These are phyloP conservation scores for Artemisia princeps DNA, from an alignment of 140 eudicot species.

Conservation along the genomic window DNA sequence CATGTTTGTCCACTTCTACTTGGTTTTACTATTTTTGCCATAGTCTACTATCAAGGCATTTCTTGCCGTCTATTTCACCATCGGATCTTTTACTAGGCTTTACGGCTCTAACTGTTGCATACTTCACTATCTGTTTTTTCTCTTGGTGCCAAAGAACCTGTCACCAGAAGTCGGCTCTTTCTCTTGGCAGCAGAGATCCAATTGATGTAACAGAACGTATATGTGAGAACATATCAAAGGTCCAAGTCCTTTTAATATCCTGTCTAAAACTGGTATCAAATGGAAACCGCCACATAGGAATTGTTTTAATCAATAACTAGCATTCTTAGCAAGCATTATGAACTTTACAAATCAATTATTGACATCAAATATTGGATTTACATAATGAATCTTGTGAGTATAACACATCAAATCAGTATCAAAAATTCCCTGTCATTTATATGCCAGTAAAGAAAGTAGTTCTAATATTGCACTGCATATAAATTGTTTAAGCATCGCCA, in stretches of 20 bases:
- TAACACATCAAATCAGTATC: too few relatives aligned
- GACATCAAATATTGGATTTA: too few relatives aligned
- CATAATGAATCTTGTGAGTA: too few relatives aligned
- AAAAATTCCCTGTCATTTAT: too few relatives aligned
- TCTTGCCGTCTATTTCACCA: not conserved
- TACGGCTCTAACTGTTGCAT: not conserved
- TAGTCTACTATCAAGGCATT: not conserved
- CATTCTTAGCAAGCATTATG: too few relatives aligned
- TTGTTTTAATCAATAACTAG: too few relatives aligned
- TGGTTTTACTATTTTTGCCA: constrained; percentile 2
- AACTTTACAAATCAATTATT: too few relatives aligned
- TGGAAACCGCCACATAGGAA: too few relatives aligned
- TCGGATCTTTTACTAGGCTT: not conserved
- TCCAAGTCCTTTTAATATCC: not conserved
- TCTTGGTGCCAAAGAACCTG: not conserved
- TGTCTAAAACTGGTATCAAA: too few relatives aligned
- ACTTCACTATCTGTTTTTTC: not conserved
- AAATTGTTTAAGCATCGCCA: too few relatives aligned
- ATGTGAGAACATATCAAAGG: not conserved
- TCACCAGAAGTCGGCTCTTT: not conserved
- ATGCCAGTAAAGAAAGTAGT: too few relatives aligned
- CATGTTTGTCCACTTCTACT: not conserved
- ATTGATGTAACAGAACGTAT: not conserved
- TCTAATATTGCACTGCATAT: too few relatives aligned
- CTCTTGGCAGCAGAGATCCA: not conserved